These are phyloP conservation scores for Apodospora peruviana DNA, from an alignment of 495 filamentous ascomycete genomes.

Conservation along the genomic window DNA sequence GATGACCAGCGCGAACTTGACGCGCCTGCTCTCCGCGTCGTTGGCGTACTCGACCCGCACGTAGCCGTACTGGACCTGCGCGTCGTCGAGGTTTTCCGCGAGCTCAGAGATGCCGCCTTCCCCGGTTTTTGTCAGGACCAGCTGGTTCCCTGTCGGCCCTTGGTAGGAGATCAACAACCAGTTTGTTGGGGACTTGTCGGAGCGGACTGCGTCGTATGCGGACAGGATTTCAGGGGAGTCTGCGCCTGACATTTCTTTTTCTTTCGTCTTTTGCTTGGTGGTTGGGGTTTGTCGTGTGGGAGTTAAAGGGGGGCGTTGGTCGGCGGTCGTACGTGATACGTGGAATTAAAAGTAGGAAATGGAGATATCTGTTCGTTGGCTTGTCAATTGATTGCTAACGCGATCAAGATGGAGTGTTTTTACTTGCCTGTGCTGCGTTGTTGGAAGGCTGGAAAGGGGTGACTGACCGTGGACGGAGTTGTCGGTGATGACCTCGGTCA, in stretches of 20 bases:
- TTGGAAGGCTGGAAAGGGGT: too few relatives aligned
- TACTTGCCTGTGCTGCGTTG: too few relatives aligned
- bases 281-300: too few relatives aligned
- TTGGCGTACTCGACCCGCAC: constrained; percentile 54
- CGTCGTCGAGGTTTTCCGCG: constrained; percentile 34
- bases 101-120: constrained; percentile 48
- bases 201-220: constrained; percentile 47
- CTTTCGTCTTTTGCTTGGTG: too few relatives aligned
- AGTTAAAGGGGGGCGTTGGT: too few relatives aligned
- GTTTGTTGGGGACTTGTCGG: constrained; percentile 50
- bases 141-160: constrained; percentile 37
- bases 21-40: constrained; percentile 52
- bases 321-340: too few relatives aligned
- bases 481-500: too few relatives aligned
- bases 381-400: too few relatives aligned
- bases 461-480: too few relatives aligned
- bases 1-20: constrained; percentile 53
- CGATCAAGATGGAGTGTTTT: too few relatives aligned
- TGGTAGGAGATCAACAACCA: constrained; percentile 54
- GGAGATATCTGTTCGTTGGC: too few relatives aligned
- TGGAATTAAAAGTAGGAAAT: too few relatives aligned
- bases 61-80: constrained; percentile 53
- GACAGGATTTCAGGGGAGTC: constrained; percentile 41
- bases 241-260: constrained; percentile 34
- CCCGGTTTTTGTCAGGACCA: constrained; percentile 43